A percentile compares a stretch with the other conserved stretches of the same genome.
phyloP scores from a whole-genome alignment of 2,329 filamentous ascomycete genomes.

The Penicillium sumatraense region DNA sequence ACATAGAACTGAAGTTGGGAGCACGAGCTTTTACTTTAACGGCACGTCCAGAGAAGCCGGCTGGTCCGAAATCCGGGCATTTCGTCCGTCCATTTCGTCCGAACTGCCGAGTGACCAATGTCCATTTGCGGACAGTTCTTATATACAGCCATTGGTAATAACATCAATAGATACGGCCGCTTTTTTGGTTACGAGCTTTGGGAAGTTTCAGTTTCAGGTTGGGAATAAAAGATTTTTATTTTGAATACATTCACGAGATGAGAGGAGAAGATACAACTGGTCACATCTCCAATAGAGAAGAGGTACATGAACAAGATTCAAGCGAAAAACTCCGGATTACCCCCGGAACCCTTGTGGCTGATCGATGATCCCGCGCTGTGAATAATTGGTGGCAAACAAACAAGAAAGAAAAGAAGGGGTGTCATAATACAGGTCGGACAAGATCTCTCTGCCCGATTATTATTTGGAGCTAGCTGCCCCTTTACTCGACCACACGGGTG shows the following conservation, averaged over 20 bases:
- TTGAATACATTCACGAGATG: slow-evolving; percentile 31
- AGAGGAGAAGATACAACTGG: slow-evolving; percentile 35
- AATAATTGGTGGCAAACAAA: slow-evolving; percentile 34
- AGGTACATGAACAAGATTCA: slow-evolving; percentile 41
- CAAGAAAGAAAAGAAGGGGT: slow-evolving; percentile 33
- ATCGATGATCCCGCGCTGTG: slow-evolving; percentile 42
- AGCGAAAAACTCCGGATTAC: slow-evolving; percentile 38
- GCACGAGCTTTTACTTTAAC: not conserved
- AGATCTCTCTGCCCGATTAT: not conserved
- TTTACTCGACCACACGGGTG: slow-evolving; percentile 67
- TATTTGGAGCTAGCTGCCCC: slow-evolving; percentile 9
- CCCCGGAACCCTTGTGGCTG: slow-evolving; percentile 33
- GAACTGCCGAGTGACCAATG: not conserved
- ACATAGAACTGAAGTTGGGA: not conserved
- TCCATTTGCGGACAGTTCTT: not conserved
- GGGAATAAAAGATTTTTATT: slow-evolving; percentile 18
- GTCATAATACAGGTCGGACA: slow-evolving; percentile 37
- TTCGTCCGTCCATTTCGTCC: slow-evolving; percentile 19
- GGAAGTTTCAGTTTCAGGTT: slow-evolving; percentile 7
- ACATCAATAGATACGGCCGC: too few species aligned
- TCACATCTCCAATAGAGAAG: slow-evolving; percentile 39
- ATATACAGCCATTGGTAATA: not conserved
- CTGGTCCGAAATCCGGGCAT: slow-evolving; percentile 19
- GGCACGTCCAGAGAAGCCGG: slow-evolving; percentile 2
- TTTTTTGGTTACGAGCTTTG: too few species aligned